Conservation (phyloP, 139 green algal genomes). For the Nannochloris sp. region DNA sequence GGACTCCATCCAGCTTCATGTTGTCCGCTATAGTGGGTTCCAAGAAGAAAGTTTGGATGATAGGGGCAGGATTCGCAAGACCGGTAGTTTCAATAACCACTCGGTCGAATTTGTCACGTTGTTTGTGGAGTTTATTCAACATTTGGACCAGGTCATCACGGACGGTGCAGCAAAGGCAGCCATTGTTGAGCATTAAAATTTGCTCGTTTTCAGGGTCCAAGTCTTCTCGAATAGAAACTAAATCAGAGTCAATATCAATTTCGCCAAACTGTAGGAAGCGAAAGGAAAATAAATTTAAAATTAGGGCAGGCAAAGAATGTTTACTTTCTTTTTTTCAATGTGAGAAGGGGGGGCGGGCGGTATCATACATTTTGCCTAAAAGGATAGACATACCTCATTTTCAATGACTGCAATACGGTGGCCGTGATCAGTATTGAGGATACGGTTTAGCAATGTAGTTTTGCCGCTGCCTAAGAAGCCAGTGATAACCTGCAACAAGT, state of each 20-base stretch:
- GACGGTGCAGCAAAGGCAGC: conserved; percentile 95
- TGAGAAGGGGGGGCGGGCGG: no score
- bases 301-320: neutral
- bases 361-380: no score
- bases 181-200: conserved; percentile 90
- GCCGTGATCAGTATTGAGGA: conserved; percentile 79
- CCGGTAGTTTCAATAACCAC: conserved; percentile 96
- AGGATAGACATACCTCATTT: conserved; percentile 76
- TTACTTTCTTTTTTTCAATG: neutral
- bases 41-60: conserved; percentile 90
- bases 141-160: conserved; percentile 82
- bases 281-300: neutral
- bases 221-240: conserved; percentile 54
- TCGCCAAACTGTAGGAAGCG: conserved; percentile 78
- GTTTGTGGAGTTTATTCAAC: conserved; percentile 62
- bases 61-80: conserved; percentile 85
- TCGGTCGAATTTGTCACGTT: conserved; percentile 70
- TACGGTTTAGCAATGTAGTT: conserved; percentile 92
- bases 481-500: conserved; percentile 73
- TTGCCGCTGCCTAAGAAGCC: conserved; percentile 84
- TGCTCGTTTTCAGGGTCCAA: conserved; percentile 52
- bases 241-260: conserved; percentile 89
- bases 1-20: conserved; percentile 80
- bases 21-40: conserved; percentile 35
- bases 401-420: conserved; percentile 84